A percentile compares a stretch with the other conserved stretches of the same genome.
Conservation (phyloP, 495 filamentous ascomycete species). For the Saxispiralis lemnorum region DNA sequence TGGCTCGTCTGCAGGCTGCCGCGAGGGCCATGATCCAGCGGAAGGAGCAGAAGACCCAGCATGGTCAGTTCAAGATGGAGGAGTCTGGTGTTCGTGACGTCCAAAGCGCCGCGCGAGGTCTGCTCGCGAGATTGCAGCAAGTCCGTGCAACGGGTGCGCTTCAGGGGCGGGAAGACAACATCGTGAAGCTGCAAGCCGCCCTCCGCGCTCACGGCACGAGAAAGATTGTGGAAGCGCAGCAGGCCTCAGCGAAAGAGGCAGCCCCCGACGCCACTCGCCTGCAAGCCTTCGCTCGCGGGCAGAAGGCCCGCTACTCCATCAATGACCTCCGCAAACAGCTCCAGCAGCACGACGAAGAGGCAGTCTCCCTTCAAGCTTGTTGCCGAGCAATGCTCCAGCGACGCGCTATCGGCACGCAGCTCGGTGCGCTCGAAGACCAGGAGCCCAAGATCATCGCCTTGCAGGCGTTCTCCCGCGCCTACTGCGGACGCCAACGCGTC, state of each 20-base stretch:
- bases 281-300: slow-evolving; percentile 12
- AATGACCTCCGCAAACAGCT: slow-evolving; percentile 22
- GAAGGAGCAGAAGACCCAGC: slow-evolving; percentile 5
- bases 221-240: neutral
- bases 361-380: slow-evolving; percentile 30
- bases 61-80: slow-evolving; percentile 10
- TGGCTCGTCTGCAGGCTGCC: slow-evolving; percentile 30
- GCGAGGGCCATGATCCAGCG: slow-evolving; percentile 25
- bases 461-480: slow-evolving; percentile 56
- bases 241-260: slow-evolving; percentile 3
- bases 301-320: slow-evolving; percentile 10
- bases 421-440: slow-evolving; percentile 42
- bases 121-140: slow-evolving; percentile 11
- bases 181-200: slow-evolving; percentile 15
- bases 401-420: slow-evolving; percentile 8
- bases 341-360: slow-evolving; percentile 16
- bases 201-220: slow-evolving; percentile 3
- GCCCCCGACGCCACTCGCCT: neutral
- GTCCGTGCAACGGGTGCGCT: slow-evolving; percentile 19
- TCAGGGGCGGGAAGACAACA: slow-evolving; percentile 18
- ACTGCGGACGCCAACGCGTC: slow-evolving; percentile 35
- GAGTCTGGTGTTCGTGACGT: slow-evolving; percentile 4
- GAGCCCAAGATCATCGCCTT: slow-evolving; percentile 40
- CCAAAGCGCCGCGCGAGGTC: slow-evolving; percentile 13
- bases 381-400: slow-evolving; percentile 24